Conservation (phyloP, 2,329 filamentous ascomycete species). For the Epichloe elymi region DNA sequence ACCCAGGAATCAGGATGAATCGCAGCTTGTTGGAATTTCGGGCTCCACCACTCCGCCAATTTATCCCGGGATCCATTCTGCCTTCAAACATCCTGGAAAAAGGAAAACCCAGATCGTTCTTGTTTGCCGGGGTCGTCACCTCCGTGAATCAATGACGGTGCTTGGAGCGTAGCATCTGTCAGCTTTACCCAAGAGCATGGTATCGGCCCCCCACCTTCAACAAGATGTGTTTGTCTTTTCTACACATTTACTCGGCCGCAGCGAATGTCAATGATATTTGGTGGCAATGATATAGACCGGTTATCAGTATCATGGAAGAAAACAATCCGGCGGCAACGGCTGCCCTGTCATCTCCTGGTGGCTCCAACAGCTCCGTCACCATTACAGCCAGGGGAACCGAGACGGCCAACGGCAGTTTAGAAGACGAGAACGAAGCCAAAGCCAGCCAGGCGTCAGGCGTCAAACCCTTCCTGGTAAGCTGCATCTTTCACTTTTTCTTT, state of each 20-base stretch:
- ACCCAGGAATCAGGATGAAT: too few species aligned
- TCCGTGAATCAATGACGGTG: too few species aligned
- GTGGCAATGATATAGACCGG: not conserved
- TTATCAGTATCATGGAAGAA: not conserved
- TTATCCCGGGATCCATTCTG: too few species aligned
- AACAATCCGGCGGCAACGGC: not conserved
- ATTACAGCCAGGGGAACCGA: not conserved
- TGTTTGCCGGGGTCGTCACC: too few species aligned
- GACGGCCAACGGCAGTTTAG: not conserved
- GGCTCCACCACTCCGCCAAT: too few species aligned
- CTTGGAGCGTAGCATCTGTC: not conserved
- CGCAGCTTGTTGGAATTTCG: too few species aligned
- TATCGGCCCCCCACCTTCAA: not conserved
- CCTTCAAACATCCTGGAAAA: not conserved
- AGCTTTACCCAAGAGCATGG: not conserved
- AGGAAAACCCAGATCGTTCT: not conserved
- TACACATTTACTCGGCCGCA: not conserved
- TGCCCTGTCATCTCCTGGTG: not conserved
- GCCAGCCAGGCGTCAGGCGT: slow-evolving; percentile 12
- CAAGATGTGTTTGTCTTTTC: not conserved
- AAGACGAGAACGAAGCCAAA: slow-evolving; percentile 2
- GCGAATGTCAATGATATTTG: not conserved
- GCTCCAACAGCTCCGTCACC: not conserved
- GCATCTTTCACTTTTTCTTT: not conserved
- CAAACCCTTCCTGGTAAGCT: slow-evolving; percentile 13